A percentile compares a stretch with the other conserved stretches of the same genome.
These are phyloP conservation scores for Hydnum rufescens DNA, from an alignment of 768 basidiomycete species.

Conservation along the genomic window DNA sequence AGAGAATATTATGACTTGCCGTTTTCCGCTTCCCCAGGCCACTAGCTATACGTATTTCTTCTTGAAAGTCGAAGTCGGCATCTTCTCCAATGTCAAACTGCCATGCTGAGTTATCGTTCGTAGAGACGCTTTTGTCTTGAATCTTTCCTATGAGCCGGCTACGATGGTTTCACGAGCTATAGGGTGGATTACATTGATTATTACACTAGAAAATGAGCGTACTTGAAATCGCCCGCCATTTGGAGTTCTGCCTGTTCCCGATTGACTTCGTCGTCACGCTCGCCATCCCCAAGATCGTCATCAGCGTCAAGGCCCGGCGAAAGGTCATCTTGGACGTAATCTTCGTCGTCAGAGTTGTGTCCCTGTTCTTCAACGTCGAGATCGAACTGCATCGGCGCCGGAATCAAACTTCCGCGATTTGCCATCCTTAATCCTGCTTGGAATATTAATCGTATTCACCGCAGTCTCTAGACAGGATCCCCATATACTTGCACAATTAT, in stretches of 20 bases:
- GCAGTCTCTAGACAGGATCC: too few species aligned
- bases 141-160: conserved; percentile 16
- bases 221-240: conserved; percentile 41
- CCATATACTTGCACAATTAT: too few species aligned
- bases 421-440: too few species aligned
- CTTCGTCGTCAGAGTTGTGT: not conserved
- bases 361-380: not conserved
- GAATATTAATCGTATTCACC: too few species aligned
- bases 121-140: not conserved
- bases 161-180: conserved; percentile 37
- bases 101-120: conserved; percentile 41
- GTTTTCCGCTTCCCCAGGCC: conserved; percentile 5
- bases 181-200: conserved; percentile 50
- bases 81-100: conserved; percentile 24
- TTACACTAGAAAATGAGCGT: conserved; percentile 26
- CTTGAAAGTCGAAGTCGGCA: conserved; percentile 5
- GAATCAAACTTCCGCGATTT: too few species aligned
- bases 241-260: conserved; percentile 17
- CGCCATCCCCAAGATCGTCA: not conserved
- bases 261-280: conserved; percentile 4
- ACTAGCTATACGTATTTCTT: not conserved
- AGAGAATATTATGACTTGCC: not conserved
- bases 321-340: too few species aligned
- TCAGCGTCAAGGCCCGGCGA: not conserved
- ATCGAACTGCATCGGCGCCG: too few species aligned